These are phyloP conservation scores for Pseudogymnoascus sp. DNA, from an alignment of 2,329 filamentous ascomycete genomes.

Conservation along the genomic window DNA sequence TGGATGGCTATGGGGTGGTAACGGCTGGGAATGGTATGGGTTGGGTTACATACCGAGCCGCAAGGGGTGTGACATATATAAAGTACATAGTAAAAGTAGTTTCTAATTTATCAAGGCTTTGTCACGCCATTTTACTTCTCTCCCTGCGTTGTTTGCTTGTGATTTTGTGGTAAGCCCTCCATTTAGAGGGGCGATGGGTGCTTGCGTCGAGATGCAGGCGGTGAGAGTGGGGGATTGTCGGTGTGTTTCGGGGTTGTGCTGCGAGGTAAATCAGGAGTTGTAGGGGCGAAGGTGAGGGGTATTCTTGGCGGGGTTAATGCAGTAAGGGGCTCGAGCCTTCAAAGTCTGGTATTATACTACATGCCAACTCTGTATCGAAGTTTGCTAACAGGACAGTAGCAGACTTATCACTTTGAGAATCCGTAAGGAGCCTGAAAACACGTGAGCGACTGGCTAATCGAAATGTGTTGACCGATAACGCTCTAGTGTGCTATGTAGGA, in stretches of 20 bases:
- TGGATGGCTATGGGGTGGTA: neutral
- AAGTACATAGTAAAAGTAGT: constrained; percentile 1
- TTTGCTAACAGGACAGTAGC: neutral
- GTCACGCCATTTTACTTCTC: neutral
- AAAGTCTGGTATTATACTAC: neutral
- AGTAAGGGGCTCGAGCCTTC: neutral
- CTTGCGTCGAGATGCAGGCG: neutral
- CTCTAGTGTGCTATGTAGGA: neutral
- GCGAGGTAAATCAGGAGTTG: neutral
- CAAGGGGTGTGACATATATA: neutral
- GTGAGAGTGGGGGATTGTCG: neutral
- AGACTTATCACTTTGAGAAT: neutral
- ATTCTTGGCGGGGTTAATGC: neutral
- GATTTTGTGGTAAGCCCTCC: neutral
- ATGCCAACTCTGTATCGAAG: neutral
- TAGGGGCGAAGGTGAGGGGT: neutral
- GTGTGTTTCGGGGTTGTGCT: neutral
- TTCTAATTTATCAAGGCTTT: neutral
- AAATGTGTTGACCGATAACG: neutral
- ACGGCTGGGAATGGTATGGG: neutral
- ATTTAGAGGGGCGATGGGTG: neutral
- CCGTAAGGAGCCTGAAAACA: neutral
- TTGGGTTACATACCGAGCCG: neutral
- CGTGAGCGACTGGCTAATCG: neutral
- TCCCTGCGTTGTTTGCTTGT: neutral